Evolutionary conservation across 179 eudicot species (phyloP).

Genomic region (Silene noctiflora): DNA sequence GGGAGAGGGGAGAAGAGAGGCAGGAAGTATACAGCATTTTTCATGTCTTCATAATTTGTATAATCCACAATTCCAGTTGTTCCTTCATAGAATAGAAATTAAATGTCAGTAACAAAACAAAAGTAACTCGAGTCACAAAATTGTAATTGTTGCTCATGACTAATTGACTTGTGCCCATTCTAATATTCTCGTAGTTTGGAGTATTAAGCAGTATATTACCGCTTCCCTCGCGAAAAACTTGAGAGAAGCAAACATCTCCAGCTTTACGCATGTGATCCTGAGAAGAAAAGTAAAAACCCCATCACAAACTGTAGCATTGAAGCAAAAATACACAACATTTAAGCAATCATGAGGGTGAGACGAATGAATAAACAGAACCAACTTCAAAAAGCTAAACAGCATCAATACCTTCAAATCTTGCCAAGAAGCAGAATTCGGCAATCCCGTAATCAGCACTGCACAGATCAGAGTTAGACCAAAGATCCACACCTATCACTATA

Average conservation of each 20-base stretch:
- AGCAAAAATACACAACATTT: background rate
- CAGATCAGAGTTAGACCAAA: background rate
- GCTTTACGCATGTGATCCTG: conserved; percentile 98
- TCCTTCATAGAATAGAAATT: conserved; percentile 31
- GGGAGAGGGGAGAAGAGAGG: background rate
- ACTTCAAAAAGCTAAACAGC: background rate
- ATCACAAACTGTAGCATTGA: background rate
- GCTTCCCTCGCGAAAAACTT: conserved; percentile 74
- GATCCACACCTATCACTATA: background rate
- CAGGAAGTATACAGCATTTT: conserved; percentile 49
- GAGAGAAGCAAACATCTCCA: conserved; percentile 92
- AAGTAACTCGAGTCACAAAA: background rate
- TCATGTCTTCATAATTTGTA: conserved; percentile 65
- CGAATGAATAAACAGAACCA: background rate
- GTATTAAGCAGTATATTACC: conserved; percentile 40
- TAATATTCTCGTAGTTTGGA: background rate
- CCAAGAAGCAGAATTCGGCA: conserved; percentile 95
- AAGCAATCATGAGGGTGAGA: background rate
- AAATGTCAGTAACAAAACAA: background rate
- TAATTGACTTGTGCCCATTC: background rate
- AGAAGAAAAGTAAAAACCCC: background rate
- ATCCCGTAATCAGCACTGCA: conserved; percentile 71
- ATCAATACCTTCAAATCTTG: conserved; percentile 81
- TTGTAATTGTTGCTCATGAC: background rate
- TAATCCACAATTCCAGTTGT: conserved; percentile 66